These are phyloP conservation scores for Saccharomycopsis babjevae DNA, from an alignment of 805 yeast genomes.

Conservation along the genomic window DNA sequence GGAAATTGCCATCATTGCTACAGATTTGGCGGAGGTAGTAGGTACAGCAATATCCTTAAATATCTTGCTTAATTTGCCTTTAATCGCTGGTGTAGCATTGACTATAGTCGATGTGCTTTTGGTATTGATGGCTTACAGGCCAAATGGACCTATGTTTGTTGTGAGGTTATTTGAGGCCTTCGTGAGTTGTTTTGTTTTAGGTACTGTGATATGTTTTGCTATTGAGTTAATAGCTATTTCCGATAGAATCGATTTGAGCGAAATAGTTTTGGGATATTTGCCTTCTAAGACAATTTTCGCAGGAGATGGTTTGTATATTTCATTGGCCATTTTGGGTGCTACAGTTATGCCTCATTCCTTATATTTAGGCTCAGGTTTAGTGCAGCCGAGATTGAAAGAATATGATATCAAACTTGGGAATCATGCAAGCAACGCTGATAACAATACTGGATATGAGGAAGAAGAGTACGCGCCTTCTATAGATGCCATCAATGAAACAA, in stretches of 20 bases:
- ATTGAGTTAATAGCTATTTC: constrained; percentile 68
- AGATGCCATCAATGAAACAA: constrained; percentile 68
- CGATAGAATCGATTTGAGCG: constrained; percentile 38
- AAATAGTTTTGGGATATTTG: constrained; percentile 59
- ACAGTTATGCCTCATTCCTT: constrained; percentile 93
- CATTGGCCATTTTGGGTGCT: constrained; percentile 83
- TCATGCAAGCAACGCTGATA: constrained; percentile 20
- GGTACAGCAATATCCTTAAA: constrained; percentile 95
- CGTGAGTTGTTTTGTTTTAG: constrained; percentile 66
- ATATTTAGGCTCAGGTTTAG: constrained; percentile 77
- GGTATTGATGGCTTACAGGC: constrained; percentile 79
- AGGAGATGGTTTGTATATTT: constrained; percentile 62
- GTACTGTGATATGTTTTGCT: constrained; percentile 79
- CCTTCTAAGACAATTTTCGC: constrained; percentile 42
- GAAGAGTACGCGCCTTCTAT: constrained; percentile 58
- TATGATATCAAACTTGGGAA: constrained; percentile 52
- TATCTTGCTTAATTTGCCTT: constrained; percentile 69
- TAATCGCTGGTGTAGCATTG: constrained; percentile 71
- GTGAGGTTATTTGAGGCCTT: constrained; percentile 73
- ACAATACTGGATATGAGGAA: constrained; percentile 28
- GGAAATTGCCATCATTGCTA: constrained; percentile 86
- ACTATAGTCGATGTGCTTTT: constrained; percentile 81
- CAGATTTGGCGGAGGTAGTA: constrained; percentile 93
- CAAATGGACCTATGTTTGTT: constrained; percentile 68
- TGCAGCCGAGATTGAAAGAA: constrained; percentile 73